phyloP scores from a whole-genome alignment of 2,329 filamentous ascomycete genomes.

The Cercospora brassicicola region DNA sequence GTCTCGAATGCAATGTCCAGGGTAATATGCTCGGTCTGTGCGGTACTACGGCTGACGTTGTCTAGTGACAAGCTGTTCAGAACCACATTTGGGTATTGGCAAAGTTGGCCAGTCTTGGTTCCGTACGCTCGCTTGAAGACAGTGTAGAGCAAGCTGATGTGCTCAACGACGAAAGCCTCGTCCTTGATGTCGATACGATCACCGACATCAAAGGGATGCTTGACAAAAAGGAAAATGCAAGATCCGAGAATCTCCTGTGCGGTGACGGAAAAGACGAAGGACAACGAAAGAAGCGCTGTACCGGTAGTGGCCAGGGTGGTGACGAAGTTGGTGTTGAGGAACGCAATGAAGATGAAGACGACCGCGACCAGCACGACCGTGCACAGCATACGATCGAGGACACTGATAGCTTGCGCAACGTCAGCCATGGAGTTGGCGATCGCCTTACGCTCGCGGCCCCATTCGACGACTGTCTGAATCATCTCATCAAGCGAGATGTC shows the following conservation, averaged over 20 bases:
- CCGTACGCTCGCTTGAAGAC: conserved; percentile 83
- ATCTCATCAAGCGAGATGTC: conserved; percentile 96
- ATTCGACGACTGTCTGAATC: conserved; percentile 80
- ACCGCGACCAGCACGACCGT: conserved; percentile 77
- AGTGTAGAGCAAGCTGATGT: conserved; percentile 90
- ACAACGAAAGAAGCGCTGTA: conserved; percentile 89
- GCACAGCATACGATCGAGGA: conserved; percentile 82
- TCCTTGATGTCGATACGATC: conserved; percentile 80
- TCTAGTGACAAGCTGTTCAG: conserved; percentile 94
- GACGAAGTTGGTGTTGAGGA: conserved; percentile 82
- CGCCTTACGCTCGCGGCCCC: conserved; percentile 81
- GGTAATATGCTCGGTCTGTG: conserved; percentile 83
- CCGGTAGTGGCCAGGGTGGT: conserved; percentile 86
- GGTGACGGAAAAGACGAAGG: conserved; percentile 91
- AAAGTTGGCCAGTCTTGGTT: conserved; percentile 63
- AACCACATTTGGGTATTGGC: conserved; percentile 84
- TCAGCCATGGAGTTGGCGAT: conserved; percentile 95
- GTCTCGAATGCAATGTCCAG: conserved; percentile 85
- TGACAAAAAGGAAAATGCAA: conserved; percentile 98
- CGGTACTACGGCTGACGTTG: conserved; percentile 85
- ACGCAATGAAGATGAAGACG: conserved; percentile 66
- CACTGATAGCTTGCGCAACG: conserved; percentile 88
- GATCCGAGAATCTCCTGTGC: conserved; percentile 95
- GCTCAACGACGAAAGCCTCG: conserved; percentile 77
- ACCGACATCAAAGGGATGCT: conserved; percentile 95